Base-by-base conservation (phyloP, 75 land plant species). In the Adiantum capillusveneris region DNA sequence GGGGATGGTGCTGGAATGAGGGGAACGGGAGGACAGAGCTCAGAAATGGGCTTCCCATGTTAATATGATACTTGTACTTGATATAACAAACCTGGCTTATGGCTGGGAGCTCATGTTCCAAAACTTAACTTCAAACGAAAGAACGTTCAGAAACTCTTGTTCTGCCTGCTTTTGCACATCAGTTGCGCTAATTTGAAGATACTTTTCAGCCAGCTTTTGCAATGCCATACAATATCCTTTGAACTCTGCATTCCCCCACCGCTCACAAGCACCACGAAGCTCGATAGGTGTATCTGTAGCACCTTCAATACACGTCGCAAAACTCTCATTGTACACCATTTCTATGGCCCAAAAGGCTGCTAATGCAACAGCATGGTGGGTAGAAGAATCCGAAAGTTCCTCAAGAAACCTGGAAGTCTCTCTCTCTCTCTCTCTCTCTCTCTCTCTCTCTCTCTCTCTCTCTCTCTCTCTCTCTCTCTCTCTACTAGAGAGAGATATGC, bases 311-410 rank as follows among this genome's bases (percentile, higher is more conserved):
- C 97, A 91, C 16, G 57, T 59, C 11, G 87, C 79, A 60, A 82
- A 91, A 64, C 95, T 82, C 29, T 75, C 67, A 36, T 76, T 79
- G 62, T 91, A 91, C 17, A 91, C 89, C 48, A 81, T 48, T 62
- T 91, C 97, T 29, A 91, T 88, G 25, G 84, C 75, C 95, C 95
- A 88, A 57, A 91, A 69, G 1, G 95, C 84, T 9, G 83, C 68
- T 11, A 85, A 62, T 29, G 77, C 76, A 25, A 82, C 82, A 1
- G 84, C 66, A 58, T 79, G 85, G 17, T 72, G 75, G 2, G 73
- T 78, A 5, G 37, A 34, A 34, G 37, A 34, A 22, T 75, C 81
- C 59, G 63, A 72, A 30, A 90, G 56, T 56, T 69, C 80, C 55
- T 79, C 82, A 43, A 90, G 59, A 53, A 87, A 90, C 29, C 96